Base-by-base conservation (phyloP, 2,329 filamentous ascomycete species). In the Periconia sp. region DNA sequence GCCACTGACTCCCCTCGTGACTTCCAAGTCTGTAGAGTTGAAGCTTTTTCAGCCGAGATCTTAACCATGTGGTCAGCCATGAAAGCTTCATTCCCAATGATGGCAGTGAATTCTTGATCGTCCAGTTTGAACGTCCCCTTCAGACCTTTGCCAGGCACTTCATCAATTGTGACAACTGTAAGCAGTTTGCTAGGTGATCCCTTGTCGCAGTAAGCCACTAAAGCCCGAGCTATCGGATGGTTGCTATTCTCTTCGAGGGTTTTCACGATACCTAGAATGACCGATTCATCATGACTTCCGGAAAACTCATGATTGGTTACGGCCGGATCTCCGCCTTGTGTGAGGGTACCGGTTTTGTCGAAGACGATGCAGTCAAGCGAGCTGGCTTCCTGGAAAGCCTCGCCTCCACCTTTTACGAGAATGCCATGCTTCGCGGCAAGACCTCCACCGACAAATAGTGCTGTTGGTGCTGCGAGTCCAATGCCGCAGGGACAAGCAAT, bases 301-400 rank as follows among this genome's bases (percentile, higher is more conserved):
- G 66, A 30, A 12, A 74, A 41, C 43, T 74, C 70, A 50, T 80
- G 71, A 13, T 82, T 76, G 4, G 83, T 88, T 16, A 92, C 84
- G 19, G 76, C 81, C 0, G 88, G 87, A 52, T 89, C 84, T 5
- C 86, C 87, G 4, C 81, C 81, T 56, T 86, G 75, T 0, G 89
- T 94, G 44, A 95, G 73, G 0, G 89, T 95, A 1, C 89, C 89
- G 0, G 89, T 95, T 76, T 95, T 94, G 77, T 95, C 89, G 63
- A 95, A 94, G 1, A 94, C 87, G 26, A 94, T 84, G 38, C 85
- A 86, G 65, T 90, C 84, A 31, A 92, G 78, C 9, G 81, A 82
- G 63, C 87, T 91, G 4, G 89, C 89, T 71, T 90, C 89, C 66
- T 92, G 88, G 63, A 94, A 92, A 0, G 89, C 89, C 63, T 92